Base-by-base conservation (phyloP, 202 grass and related monocot species). In the Bolboschoenoplectus hybrid region DNA sequence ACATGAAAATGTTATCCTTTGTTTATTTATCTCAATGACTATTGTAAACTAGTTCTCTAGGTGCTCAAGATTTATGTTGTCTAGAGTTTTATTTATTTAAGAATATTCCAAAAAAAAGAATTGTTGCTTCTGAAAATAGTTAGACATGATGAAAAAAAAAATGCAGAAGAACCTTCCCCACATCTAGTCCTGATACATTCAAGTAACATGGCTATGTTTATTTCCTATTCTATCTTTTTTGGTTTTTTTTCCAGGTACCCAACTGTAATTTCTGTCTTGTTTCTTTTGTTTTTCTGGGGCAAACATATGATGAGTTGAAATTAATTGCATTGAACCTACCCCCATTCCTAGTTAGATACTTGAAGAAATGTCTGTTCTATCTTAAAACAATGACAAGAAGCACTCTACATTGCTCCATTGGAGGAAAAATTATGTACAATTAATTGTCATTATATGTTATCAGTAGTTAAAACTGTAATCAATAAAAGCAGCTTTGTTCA, bases 371-470 rank as follows among this genome's bases (percentile, higher is more conserved):
- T 34, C 32, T 9, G 32, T 53, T 76, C 47, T 52, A 53, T 76
- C 3, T 35, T 53, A 26, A 12, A 76, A 76, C 7, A 14, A 51
- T 77, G 11, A 56, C 19, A 20, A 68, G 34, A 3, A 67, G 65
- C 12, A 17, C 12, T 68, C 14, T 40, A 72, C 7, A 47, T 47
- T 72, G 16, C 10, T 72, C 34, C 3, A 36, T 11, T 47, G 8
- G 43, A 47, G 16, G 67, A 71, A 6, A 47, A 72, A 7, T 20
- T 72, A 72, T 47, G 6, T 47, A 71, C 43, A 47, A 67, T 41
- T 40, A 47, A 67, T 41, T 40, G 65, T 68, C 65, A 68, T 38
- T 68, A 68, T 67, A 47, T 73, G 69, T 73, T 73, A 5, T 11
- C 9, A 73, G 70, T 50, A 50, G 9, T 13, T 50, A 74, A 46